Evolutionary conservation across 306 rosid species (phyloP), one percentile per base, ranked within the genome.

Genomic region (Dicorynia guianensis): DNA sequence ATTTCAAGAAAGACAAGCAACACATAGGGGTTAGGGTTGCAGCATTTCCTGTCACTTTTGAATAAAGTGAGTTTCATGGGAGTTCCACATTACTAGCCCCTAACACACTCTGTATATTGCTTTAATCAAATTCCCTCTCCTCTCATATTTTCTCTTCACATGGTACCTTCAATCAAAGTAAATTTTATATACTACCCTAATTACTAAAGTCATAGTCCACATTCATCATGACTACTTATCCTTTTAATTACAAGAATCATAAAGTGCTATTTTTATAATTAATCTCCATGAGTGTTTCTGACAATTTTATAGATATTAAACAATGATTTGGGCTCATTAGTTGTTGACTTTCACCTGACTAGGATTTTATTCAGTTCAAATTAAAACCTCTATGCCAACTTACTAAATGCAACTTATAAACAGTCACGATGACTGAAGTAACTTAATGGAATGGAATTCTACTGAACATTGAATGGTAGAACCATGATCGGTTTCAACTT

Each of bases 331-430:
- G 54, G 25, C 42, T 30, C 56, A 25, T 13, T 40, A 20, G 43
- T 25, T 46, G 43, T 25, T 36, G 8, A 49, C 17, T n/a, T 6
- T 30, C 44, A 67, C 30, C 42, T n/a, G 6, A 67, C 58, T 47
- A 30, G 25, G 8, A 67, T 48, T 66, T 66, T 14, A 30, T 8
- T 47, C 57, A 11, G 57, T 7, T 63, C 69, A 18, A 63, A 54
- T 44, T 20, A 44, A 14, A 67, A 48, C 72, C n/a, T 47, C 9
- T 30, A 67, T n/a, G 33, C 4, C 35, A 43, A 25, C 30, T 66
- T 33, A 13, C 33, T 47, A 48, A 7, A 33, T n/a, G 42, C 20
- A 67, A 47, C 58, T 67, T 33, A 48, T 30, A 54, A n/a, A 30
- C 33, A 48, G 72, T 67, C 8, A 30, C 3, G 8, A 38, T 48